Evolutionary conservation across 805 yeast species (phyloP).

Genomic region (Metschnikowia matae): DNA sequence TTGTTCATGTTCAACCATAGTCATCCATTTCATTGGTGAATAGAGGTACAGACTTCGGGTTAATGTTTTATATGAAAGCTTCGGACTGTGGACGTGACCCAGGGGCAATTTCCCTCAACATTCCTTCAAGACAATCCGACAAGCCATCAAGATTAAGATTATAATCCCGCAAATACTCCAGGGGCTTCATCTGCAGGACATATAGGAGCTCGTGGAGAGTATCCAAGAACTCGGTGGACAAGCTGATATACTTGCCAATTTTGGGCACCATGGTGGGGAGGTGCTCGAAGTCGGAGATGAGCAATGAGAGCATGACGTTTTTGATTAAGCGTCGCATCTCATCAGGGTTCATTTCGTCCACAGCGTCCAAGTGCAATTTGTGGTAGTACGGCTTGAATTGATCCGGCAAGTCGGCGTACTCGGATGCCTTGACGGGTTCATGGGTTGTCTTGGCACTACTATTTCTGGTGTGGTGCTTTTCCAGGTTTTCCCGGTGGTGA

Average conservation of each 20-base stretch:
- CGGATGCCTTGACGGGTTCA: background rate
- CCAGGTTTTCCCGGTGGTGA: background rate
- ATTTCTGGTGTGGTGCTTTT: background rate
- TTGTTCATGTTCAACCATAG: too few species aligned
- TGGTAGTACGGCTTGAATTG: conserved; percentile 24
- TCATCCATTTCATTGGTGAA: too few species aligned
- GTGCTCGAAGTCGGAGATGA: conserved; percentile 28
- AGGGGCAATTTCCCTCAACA: conserved; percentile 12
- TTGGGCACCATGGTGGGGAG: conserved; percentile 25
- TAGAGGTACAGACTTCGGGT: too few species aligned
- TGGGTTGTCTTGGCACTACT: background rate
- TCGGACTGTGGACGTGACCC: too few species aligned
- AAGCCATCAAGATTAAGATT: conserved; percentile 15
- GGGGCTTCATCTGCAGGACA: conserved; percentile 22
- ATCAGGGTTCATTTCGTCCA: conserved; percentile 26
- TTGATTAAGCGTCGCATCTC: conserved; percentile 32
- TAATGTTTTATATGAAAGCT: too few species aligned
- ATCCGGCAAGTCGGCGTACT: conserved; percentile 15
- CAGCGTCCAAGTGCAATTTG: conserved; percentile 23
- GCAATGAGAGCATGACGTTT: conserved; percentile 31
- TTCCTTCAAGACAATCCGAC: conserved; percentile 25
- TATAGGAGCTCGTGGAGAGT: conserved; percentile 28
- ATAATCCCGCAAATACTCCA: conserved; percentile 23
- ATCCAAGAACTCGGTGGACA: conserved; percentile 29
- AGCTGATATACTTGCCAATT: conserved; percentile 25